phyloP scores from a whole-genome alignment of 192 early-diverging fungal species.

The Lobosporangium transversale region DNA sequence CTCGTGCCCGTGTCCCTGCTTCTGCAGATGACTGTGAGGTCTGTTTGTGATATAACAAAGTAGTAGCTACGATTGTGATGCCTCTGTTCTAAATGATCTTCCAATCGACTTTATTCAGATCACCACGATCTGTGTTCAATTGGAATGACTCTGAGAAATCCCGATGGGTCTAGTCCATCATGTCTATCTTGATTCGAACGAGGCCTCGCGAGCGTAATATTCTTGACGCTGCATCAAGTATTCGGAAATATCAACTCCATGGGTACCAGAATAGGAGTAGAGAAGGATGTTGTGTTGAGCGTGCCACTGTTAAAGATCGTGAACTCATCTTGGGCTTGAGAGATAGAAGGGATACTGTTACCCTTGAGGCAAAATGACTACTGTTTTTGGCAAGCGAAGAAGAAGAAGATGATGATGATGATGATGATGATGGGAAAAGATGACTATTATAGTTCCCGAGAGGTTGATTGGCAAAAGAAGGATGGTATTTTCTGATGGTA shows the following conservation, averaged over 20 bases:
- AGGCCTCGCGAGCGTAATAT: conserved; percentile 33
- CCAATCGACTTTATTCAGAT: background rate
- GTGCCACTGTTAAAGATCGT: conserved; percentile 2
- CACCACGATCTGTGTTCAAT: background rate
- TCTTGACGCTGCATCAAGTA: conserved; percentile 40
- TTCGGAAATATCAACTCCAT: conserved; percentile 12
- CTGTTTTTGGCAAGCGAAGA: background rate
- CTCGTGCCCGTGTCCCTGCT: background rate
- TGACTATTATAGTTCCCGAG: background rate
- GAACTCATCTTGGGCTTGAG: conserved; percentile 20
- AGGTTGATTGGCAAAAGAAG: conserved; percentile 19
- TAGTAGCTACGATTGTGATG: conserved; percentile 28
- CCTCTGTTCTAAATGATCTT: conserved; percentile 7
- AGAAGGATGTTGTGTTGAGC: no score
- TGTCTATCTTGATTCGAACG: conserved; percentile 22
- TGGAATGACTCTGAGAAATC: conserved; percentile 20
- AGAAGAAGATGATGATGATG: background rate
- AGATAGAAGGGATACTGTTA: background rate
- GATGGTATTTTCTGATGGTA: no score
- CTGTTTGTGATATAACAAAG: background rate
- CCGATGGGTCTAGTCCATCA: conserved; percentile 32
- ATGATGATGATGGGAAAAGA: background rate
- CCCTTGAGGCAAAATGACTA: no score
- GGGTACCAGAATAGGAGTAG: no score
- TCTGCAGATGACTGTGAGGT: background rate